Conservation (phyloP, 1,284 basidiomycete genomes). For the Fomitiporia mediterranea region DNA sequence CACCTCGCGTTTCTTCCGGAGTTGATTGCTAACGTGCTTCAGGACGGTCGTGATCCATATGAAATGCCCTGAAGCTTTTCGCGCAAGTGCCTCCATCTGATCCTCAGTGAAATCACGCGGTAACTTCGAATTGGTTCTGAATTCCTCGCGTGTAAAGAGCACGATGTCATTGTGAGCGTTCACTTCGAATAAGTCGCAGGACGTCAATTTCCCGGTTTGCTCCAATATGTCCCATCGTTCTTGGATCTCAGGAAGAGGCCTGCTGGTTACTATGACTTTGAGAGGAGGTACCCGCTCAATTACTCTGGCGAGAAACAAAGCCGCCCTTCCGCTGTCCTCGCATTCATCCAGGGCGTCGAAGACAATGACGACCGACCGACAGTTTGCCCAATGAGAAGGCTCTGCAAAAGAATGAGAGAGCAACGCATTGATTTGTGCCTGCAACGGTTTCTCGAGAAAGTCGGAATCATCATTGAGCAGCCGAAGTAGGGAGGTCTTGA, state of each 20-base stretch:
- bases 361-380: neutral
- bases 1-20: neutral
- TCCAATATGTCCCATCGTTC: neutral
- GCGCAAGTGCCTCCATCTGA: too few species aligned
- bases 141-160: neutral
- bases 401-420: too few species aligned
- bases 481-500: too few species aligned
- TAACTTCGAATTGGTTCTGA: neutral
- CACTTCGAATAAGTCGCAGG: neutral
- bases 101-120: neutral
- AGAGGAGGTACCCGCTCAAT: neutral
- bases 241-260: constrained; percentile 6
- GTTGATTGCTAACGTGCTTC: too few species aligned
- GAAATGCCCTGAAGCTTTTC: too few species aligned
- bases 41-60: too few species aligned
- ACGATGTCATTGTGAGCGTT: neutral
- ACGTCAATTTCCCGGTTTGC: too few species aligned
- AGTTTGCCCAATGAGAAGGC: too few species aligned
- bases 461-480: neutral
- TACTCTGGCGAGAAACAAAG: neutral
- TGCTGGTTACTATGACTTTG: constrained; percentile 6
- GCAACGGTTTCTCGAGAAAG: neutral
- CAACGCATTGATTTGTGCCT: neutral
- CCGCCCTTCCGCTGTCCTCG: neutral
- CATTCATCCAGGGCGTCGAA: constrained; percentile 14